Conservation (phyloP, 2,329 filamentous ascomycete genomes). For the Colletotrichum sp. region DNA sequence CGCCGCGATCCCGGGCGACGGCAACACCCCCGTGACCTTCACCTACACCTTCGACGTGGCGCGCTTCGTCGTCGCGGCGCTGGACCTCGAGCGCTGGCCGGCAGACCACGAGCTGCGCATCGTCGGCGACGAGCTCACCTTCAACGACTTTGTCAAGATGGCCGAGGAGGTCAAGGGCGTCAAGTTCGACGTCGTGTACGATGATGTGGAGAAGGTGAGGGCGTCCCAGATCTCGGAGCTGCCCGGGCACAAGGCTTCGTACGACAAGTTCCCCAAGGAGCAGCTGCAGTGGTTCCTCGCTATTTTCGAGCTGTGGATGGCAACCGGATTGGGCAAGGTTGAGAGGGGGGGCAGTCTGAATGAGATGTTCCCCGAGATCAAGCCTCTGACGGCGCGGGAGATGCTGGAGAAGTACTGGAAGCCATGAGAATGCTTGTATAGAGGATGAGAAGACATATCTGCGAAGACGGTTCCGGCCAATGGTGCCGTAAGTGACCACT, state of each 20-base stretch:
- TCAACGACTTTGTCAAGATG: constrained; percentile 44
- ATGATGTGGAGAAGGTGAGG: constrained; percentile 34
- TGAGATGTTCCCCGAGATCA: constrained; percentile 29
- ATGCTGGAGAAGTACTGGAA: constrained; percentile 19
- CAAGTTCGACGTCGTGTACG: constrained; percentile 36
- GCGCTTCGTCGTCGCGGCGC: constrained; percentile 43
- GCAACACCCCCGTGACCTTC: constrained; percentile 45
- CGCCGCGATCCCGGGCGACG: constrained; percentile 54
- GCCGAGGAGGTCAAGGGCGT: constrained; percentile 37
- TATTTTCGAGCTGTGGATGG: constrained; percentile 24
- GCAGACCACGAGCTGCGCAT: constrained; percentile 30
- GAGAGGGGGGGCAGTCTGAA: constrained; percentile 24
- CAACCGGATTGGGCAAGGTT: constrained; percentile 22
- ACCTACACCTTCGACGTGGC: constrained; percentile 56
- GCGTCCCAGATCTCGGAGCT: constrained; percentile 35
- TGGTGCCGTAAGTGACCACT: not conserved
- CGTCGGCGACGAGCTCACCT: constrained; percentile 45
- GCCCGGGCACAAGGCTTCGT: constrained; percentile 20
- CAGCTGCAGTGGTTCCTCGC: constrained; percentile 24
- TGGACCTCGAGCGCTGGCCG: constrained; percentile 50
- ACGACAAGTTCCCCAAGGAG: constrained; percentile 14
- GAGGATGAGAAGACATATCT: not conserved
- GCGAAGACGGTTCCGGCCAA: too few relatives aligned
- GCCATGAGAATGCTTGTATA: not conserved
- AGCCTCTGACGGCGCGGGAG: constrained; percentile 25